phyloP scores from a whole-genome alignment of 2,329 filamentous ascomycete species.

The Aspergillus ochraceus region DNA sequence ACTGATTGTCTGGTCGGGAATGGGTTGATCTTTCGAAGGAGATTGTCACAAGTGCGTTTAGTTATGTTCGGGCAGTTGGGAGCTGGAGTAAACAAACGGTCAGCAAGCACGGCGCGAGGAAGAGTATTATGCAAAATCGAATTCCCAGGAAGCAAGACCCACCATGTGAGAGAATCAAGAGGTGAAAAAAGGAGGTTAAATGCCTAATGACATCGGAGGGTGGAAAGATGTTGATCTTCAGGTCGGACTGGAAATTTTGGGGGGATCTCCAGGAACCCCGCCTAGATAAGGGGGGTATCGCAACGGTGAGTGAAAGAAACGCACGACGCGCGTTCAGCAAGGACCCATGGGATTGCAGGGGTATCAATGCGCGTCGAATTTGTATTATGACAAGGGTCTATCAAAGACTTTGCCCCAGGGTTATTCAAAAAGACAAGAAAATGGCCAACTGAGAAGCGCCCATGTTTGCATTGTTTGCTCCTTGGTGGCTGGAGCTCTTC shows the following conservation, averaged over 20 bases:
- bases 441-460: neutral
- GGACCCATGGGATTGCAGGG: neutral
- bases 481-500: neutral
- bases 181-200: neutral
- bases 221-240: neutral
- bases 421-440: neutral
- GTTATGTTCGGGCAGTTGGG: neutral
- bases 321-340: neutral
- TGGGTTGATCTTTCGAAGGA: neutral
- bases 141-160: neutral
- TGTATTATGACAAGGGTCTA: neutral
- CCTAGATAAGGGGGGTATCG: neutral
- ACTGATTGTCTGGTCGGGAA: neutral
- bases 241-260: neutral
- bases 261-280: neutral
- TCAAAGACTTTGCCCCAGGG: neutral
- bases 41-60: neutral
- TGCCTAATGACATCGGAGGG: neutral
- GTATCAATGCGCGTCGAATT: neutral
- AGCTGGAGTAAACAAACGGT: neutral
- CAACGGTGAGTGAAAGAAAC: neutral
- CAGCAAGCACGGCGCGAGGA: neutral
- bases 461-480: neutral
- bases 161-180: neutral
- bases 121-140: neutral